Evolutionary conservation across 2,329 filamentous ascomycete genomes (phyloP).

Genomic region (Hymenoscyphus infarciens): DNA sequence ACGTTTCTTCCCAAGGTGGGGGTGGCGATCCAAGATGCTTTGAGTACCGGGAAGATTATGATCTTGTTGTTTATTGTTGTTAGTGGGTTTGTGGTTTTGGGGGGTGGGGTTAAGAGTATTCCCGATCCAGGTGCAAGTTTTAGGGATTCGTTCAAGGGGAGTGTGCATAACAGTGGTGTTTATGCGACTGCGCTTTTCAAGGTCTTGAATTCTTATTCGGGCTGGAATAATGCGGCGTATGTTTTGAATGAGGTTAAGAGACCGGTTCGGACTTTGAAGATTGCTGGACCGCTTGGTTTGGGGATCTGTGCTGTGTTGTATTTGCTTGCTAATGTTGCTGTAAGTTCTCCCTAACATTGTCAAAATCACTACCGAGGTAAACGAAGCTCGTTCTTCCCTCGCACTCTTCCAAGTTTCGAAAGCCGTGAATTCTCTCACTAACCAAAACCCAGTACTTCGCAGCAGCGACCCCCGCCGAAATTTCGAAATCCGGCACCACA

Average conservation of each 20-base stretch:
- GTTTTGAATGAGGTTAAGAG: conserved; percentile 55
- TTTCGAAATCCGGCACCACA: conserved; percentile 48
- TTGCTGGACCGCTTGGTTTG: conserved; percentile 52
- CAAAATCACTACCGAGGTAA: too few relatives aligned
- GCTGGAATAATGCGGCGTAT: conserved; percentile 52
- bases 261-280: conserved; percentile 52
- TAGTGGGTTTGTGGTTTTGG: conserved; percentile 38
- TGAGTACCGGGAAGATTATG: conserved; percentile 46
- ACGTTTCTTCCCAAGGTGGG: conserved; percentile 43
- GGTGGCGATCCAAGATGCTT: conserved; percentile 43
- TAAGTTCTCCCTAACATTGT: not conserved
- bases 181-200: conserved; percentile 51
- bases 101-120: conserved; percentile 36
- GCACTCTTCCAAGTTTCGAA: not conserved
- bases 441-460: conserved; percentile 47
- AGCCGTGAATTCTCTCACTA: not conserved
- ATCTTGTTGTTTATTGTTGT: conserved; percentile 45
- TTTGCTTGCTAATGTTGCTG: conserved; percentile 52
- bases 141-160: conserved; percentile 45
- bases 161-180: conserved; percentile 36
- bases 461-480: conserved; percentile 52
- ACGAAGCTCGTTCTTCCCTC: not conserved
- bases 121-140: conserved; percentile 42
- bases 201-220: conserved; percentile 52
- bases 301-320: conserved; percentile 50